Evolutionary conservation across 306 rosid genomes (phyloP), one percentile per base, ranked within the genome.

Genomic region (Alnus rubra): DNA sequence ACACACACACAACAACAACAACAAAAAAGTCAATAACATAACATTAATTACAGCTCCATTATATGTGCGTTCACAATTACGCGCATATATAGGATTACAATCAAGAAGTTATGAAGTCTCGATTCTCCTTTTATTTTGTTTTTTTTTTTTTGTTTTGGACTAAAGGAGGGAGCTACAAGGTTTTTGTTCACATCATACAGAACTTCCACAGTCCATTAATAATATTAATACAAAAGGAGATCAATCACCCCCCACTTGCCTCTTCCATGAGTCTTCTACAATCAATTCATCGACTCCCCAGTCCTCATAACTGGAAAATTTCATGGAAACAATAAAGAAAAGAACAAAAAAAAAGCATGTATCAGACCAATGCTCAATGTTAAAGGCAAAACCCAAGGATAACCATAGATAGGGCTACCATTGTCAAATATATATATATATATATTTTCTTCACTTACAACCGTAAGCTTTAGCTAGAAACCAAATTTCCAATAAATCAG

Each of bases 241-340:
- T 92, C 86, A 94, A 62, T 88, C 86, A 31, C 98, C 98, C 71
- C 97, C 98, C 18, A 95, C 98, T 84, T 95, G 98, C 90, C 89
- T 95, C 90, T 95, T 95, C 97, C 98, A 92, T 2, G 99, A 93
- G 89, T 95, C 99, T 86, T 95, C 97, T 79, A 93, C 97, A 54
- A 95, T 93, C 84, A 93, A 82, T 74, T 95, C 98, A 86, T 92
- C 98, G 50, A 95, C 98, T 75, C 98, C 98, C 98, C 98, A 95
- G 59, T 95, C 98, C 81, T 95, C 99, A 60, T 91, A 93, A 54
- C 98, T 93, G 91, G 49, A 73, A 33, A 73, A 79, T 19, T 78
- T 28, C 51, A 69, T 31, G 65, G n/a, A 77, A 70, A 18, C 4
- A 11, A n/a, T 12, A 47, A 19, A 70, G 42, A 78, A 67, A 79